These are phyloP conservation scores for Candida sithepensis DNA, from an alignment of 805 yeast species.

Conservation along the genomic window DNA sequence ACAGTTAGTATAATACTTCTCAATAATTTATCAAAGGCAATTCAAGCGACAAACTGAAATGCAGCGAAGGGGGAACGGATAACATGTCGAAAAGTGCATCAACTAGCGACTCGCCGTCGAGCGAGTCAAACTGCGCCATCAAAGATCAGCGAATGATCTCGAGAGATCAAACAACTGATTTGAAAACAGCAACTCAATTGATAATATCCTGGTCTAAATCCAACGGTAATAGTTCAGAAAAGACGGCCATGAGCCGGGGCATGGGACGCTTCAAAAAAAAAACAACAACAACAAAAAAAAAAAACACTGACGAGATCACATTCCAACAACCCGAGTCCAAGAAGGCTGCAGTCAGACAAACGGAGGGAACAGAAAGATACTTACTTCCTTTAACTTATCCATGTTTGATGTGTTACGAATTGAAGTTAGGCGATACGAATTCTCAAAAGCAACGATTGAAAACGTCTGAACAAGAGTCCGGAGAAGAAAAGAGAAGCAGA, in stretches of 20 bases:
- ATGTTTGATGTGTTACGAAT: constrained; percentile 23
- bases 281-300: neutral
- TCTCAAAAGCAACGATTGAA: neutral
- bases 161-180: neutral
- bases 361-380: constrained; percentile 17
- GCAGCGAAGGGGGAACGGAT: neutral
- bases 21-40: neutral
- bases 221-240: no score
- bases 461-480: no score
- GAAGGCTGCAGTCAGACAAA: neutral
- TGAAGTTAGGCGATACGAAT: neutral
- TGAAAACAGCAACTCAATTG: neutral
- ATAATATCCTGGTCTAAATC: no score
- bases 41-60: no score
- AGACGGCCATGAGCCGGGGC: no score
- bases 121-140: neutral
- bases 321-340: no score
- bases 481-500: neutral
- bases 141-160: neutral
- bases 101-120: neutral
- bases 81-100: neutral
- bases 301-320: neutral
- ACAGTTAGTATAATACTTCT: neutral
- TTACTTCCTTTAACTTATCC: constrained; percentile 50
- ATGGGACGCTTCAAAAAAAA: no score